Conservation (phyloP, 306 rosid genomes). For the Hippophae gyantsensis region DNA sequence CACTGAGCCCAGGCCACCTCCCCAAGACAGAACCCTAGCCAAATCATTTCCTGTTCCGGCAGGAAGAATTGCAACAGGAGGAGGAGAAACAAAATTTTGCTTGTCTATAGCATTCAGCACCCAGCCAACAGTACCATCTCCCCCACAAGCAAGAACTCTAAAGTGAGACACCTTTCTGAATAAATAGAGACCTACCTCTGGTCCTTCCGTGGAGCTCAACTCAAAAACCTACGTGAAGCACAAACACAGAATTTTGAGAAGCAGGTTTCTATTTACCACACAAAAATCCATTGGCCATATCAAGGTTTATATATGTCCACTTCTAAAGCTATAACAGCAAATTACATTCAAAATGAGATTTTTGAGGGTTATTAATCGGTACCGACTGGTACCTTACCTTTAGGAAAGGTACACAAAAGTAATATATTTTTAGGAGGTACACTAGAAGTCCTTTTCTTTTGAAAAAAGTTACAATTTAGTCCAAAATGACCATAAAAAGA, state of each 20-base stretch:
- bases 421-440: too few relatives aligned
- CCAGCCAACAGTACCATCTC: slow-evolving; percentile 99
- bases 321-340: too few relatives aligned
- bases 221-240: slow-evolving; percentile 64
- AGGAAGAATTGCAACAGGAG: slow-evolving; percentile 96
- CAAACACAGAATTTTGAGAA: slow-evolving; percentile 6
- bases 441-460: too few relatives aligned
- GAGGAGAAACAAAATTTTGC: slow-evolving; percentile 95
- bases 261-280: neutral
- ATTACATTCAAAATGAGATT: too few relatives aligned
- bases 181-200: slow-evolving; percentile 76
- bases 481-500: too few relatives aligned
- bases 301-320: too few relatives aligned
- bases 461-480: too few relatives aligned
- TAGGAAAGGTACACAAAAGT: too few relatives aligned
- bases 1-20: slow-evolving; percentile 96
- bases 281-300: too few relatives aligned
- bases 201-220: slow-evolving; percentile 84
- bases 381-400: too few relatives aligned
- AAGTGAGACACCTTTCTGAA: slow-evolving; percentile 95
- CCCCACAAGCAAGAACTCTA: slow-evolving; percentile 91
- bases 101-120: slow-evolving; percentile 82
- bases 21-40: slow-evolving; percentile 96
- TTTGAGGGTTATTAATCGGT: too few relatives aligned
- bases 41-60: slow-evolving; percentile 99